Base-by-base conservation (phyloP, 805 yeast genomes). In the Ogataea polymorpha region DNA sequence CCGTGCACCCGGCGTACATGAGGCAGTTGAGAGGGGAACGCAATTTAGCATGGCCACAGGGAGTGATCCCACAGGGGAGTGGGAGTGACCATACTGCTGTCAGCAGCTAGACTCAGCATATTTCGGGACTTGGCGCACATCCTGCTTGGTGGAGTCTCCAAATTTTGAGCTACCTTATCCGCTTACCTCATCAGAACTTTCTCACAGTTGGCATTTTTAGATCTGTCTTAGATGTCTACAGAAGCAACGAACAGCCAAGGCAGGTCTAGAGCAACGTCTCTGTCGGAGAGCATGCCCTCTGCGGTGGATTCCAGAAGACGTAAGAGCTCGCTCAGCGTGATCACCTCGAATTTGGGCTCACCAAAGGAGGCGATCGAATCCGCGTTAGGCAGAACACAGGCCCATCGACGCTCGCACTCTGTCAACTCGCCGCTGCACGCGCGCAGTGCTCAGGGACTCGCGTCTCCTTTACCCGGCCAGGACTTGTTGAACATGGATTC, bases 331-430 rank as follows among this genome's bases (percentile, higher is more conserved):
- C 26, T 45, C 15, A 33, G 37, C 4, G 42, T 45, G 18, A 38
- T 37, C 21, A 35, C 44, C 12, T 12, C 32, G 12, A 26, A 26
- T 12, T 11, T 28, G 26, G 4, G 4, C 14, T 18, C 42, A 1
- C 20, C 29, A 11, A 35, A 39, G 17, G 44, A 45, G 25, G 14
- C 35, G 2, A 36, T 35, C 6, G 51, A 44, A 9, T 35, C 49
- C 10, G 31, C 47, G 11, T 29, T 39, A 25, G 44, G 21, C 6
- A 45, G 15, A 16, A 31, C 40, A 12, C 35, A 24, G 14, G 37
- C 48, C 1, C 53, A 46, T 30, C 31, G 48, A 35, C 38, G 49
- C 24, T 42, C 49, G n/a, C 50, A 44, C 10, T 47, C 54, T 7
- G 32, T 32, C 17, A 37, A 21, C 14, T 29, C 43, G n/a, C 53